A percentile compares a stretch with the other conserved stretches of the same genome.
Conservation (phyloP, 495 filamentous ascomycete genomes). For the Sordaria brevicollis region DNA sequence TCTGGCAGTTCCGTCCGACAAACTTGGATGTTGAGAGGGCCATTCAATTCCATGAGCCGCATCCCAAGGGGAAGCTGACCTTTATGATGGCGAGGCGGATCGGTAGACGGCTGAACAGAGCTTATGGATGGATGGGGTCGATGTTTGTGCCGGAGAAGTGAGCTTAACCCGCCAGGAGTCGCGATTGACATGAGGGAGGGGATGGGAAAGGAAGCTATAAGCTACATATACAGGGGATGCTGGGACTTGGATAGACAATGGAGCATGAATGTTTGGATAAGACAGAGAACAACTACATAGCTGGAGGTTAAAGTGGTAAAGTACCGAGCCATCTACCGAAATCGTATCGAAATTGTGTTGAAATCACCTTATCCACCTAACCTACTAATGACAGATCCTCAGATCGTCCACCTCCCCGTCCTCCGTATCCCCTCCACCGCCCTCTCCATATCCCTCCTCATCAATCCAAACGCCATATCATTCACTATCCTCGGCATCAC, state of each 20-base stretch:
- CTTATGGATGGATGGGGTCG: conserved; percentile 9
- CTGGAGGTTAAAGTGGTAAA: background rate
- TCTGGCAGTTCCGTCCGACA: conserved; percentile 40
- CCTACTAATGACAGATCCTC: background rate
- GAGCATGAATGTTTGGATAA: background rate
- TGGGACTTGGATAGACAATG: background rate
- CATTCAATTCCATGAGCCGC: conserved; percentile 45
- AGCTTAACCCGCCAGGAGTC: background rate
- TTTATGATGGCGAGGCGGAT: conserved; percentile 7
- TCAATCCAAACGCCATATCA: background rate
- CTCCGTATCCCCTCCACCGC: conserved; percentile 4
- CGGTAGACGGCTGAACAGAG: conserved; percentile 7
- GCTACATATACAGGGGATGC: background rate
- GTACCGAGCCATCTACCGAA: too few species aligned
- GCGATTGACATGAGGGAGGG: background rate
- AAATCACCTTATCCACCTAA: background rate
- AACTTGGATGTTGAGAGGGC: conserved; percentile 22
- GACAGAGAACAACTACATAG: background rate
- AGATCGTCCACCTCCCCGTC: conserved; percentile 4
- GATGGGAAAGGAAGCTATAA: background rate
- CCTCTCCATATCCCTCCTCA: conserved; percentile 6
- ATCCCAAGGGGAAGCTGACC: conserved; percentile 9
- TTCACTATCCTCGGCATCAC: background rate
- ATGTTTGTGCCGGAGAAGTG: conserved; percentile 9
- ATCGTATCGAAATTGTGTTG: too few species aligned